Evolutionary conservation across 768 basidiomycete genomes (phyloP).

Genomic region (Lactarius sanguifluus): DNA sequence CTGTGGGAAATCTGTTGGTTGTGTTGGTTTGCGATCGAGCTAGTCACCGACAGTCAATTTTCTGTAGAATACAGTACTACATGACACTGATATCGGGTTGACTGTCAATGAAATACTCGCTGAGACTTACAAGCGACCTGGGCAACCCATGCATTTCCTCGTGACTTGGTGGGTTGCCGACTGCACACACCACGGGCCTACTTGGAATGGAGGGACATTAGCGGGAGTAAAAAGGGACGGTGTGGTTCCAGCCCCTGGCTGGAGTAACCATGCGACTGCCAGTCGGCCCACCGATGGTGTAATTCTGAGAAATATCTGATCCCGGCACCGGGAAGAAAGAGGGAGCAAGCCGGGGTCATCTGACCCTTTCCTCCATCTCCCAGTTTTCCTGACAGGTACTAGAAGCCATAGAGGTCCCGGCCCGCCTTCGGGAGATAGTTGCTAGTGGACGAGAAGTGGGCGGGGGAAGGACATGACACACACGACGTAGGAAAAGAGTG

Average conservation of each 20-base stretch:
- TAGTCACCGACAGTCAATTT: no score
- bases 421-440: neutral
- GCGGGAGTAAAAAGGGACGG: constrained; percentile 41
- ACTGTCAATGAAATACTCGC: no score
- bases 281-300: constrained; percentile 53
- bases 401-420: neutral
- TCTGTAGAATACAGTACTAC: no score
- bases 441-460: no score
- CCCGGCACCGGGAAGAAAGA: constrained; percentile 79
- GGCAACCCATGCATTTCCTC: constrained; percentile 78
- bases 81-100: no score
- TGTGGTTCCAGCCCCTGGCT: constrained; percentile 38
- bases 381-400: no score
- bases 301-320: constrained; percentile 78
- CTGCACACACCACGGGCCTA: constrained; percentile 90
- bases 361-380: no score
- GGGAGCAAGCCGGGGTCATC: constrained; percentile 43
- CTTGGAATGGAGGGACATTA: constrained; percentile 53
- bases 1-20: no score
- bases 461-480: no score
- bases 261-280: constrained; percentile 38
- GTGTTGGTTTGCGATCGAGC: no score
- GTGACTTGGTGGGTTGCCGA: constrained; percentile 87
- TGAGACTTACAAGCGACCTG: constrained; percentile 55
- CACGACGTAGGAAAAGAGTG: no score